phyloP scores from a whole-genome alignment of 176 grass and related monocot species.

The Hyparrhenia diplandra region DNA sequence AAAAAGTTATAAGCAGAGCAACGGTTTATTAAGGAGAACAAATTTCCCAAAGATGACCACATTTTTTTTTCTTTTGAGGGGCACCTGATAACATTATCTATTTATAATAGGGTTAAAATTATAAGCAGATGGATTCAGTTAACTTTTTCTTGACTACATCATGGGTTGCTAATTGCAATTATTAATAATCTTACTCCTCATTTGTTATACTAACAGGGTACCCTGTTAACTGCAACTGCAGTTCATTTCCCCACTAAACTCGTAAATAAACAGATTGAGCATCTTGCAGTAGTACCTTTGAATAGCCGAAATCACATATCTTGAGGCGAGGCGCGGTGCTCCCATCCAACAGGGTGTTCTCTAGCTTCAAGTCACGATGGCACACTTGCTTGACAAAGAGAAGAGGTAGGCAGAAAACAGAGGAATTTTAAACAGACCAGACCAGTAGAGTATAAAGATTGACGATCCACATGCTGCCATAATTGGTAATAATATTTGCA shows the following conservation, averaged over 20 bases:
- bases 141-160: neutral
- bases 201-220: neutral
- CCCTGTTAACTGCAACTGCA: neutral
- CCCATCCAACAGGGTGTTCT: conserved; percentile 70
- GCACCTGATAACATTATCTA: too few relatives aligned
- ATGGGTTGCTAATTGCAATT: neutral
- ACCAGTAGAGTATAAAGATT: neutral
- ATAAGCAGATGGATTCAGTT: neutral
- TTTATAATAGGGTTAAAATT: neutral
- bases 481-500: neutral
- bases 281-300: conserved; percentile 39
- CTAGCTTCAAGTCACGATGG: conserved; percentile 77
- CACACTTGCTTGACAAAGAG: conserved; percentile 64
- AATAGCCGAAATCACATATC: conserved; percentile 83
- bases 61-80: neutral
- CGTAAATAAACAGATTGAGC: neutral
- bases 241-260: neutral
- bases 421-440: conserved; percentile 2
- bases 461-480: neutral
- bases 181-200: neutral
- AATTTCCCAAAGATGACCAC: neutral
- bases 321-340: conserved; percentile 65
- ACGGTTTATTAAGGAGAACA: neutral
- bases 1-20: neutral
- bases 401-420: neutral